Evolutionary conservation across 352 stramenopile genomes (phyloP).

Genomic region (Pythium myriotylum): DNA sequence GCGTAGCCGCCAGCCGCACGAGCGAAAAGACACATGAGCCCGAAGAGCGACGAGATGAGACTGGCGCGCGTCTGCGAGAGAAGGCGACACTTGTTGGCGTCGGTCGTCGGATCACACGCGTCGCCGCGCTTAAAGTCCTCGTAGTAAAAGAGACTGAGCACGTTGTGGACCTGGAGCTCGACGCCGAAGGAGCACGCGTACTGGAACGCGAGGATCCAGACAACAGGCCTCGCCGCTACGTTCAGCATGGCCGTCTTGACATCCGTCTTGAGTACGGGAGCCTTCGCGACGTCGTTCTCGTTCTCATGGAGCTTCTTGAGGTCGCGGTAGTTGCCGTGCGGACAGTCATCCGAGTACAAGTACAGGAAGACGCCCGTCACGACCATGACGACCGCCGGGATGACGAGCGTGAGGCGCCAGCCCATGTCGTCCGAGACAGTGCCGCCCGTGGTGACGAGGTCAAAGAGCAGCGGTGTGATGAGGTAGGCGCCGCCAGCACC

Average conservation of each 20-base stretch:
- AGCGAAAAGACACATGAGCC: conserved; percentile 93
- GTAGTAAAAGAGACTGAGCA: conserved; percentile 90
- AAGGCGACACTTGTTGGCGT: conserved; percentile 29
- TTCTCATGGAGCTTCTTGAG: conserved; percentile 41
- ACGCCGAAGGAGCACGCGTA: conserved; percentile 95
- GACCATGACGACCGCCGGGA: conserved; percentile 88
- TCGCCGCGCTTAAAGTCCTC: conserved; percentile 76
- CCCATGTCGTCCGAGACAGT: conserved; percentile 70
- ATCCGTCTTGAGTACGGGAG: too few species aligned
- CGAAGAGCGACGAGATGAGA: conserved; percentile 92
- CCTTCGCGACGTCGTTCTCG: too few species aligned
- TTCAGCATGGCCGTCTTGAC: conserved; percentile 31
- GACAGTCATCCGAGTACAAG: conserved; percentile 87
- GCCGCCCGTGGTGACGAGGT: conserved; percentile 67
- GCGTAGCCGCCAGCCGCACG: conserved; percentile 82
- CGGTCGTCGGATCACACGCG: conserved; percentile 36
- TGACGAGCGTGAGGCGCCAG: conserved; percentile 88
- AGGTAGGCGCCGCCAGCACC: conserved; percentile 86
- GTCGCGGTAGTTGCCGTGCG: conserved; percentile 91
- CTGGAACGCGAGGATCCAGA: conserved; percentile 91
- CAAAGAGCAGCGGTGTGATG: conserved; percentile 86
- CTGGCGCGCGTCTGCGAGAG: conserved; percentile 48
- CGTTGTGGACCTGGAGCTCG: conserved; percentile 95
- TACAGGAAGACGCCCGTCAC: conserved; percentile 65
- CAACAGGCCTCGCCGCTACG: conserved; percentile 58